phyloP scores from a whole-genome alignment of 345 rosid genomes.

The Linum usitatissimum region DNA sequence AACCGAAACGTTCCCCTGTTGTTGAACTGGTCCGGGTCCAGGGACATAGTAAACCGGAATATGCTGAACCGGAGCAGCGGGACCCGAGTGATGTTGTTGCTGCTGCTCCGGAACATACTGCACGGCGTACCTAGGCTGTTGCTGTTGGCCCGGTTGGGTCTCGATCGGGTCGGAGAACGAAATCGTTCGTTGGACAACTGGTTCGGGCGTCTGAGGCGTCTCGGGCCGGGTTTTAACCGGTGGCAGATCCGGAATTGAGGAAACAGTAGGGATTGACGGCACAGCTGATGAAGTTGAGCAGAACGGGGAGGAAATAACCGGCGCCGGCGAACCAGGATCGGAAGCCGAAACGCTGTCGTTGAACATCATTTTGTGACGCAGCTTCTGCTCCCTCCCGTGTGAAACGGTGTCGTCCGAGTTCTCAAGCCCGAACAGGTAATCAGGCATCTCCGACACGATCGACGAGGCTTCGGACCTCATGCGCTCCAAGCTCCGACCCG shows the following conservation, averaged over 20 bases:
- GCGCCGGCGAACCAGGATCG: conserved; percentile 87
- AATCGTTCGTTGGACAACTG: conserved; percentile 18
- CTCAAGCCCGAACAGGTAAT: conserved; percentile 81
- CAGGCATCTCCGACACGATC: conserved; percentile 76
- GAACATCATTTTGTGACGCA: conserved; percentile 27
- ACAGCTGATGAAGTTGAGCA: conserved; percentile 53
- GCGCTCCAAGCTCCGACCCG: conserved; percentile 56
- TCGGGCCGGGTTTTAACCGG: conserved; percentile 63
- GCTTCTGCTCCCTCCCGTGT: conserved; percentile 37
- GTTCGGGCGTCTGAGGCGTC: conserved; percentile 17
- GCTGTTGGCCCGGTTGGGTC: conserved; percentile 29
- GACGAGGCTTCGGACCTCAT: conserved; percentile 83
- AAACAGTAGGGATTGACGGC: conserved; percentile 6
- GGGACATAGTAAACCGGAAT: conserved; percentile 62
- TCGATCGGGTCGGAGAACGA: conserved; percentile 18
- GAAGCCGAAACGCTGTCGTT: conserved; percentile 54
- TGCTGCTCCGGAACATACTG: conserved; percentile 44
- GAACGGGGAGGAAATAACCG: conserved; percentile 55
- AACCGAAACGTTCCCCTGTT: too few species aligned
- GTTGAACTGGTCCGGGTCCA: conserved; percentile 31
- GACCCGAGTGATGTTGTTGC: conserved; percentile 28
- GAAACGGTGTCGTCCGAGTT: conserved; percentile 45
- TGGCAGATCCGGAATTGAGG: conserved; percentile 59
- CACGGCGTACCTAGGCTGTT: conserved; percentile 39
- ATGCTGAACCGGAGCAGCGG: conserved; percentile 23